A percentile compares a stretch with the other conserved stretches of the same genome.
These are phyloP conservation scores for Fusarium pseudocircinatum DNA, from an alignment of 2,329 filamentous ascomycete species.

Conservation along the genomic window DNA sequence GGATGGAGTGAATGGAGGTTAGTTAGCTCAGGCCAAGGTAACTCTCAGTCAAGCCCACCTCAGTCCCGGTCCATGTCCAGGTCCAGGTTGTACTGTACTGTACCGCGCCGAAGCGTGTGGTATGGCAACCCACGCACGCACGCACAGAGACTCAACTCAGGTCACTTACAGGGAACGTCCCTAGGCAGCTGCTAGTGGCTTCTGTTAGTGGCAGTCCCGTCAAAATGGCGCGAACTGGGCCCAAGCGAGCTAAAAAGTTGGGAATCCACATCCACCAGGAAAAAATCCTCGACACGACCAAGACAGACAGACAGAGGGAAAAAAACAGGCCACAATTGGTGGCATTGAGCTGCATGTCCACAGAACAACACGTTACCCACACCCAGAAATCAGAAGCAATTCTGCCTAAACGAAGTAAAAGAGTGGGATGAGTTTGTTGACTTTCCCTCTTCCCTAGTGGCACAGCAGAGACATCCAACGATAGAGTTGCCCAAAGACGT, in stretches of 20 bases:
- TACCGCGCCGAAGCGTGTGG: slow-evolving; percentile 32
- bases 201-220: slow-evolving; percentile 9
- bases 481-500: slow-evolving; percentile 5
- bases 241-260: slow-evolving; percentile 22
- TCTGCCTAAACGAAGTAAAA: slow-evolving; percentile 6
- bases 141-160: slow-evolving; percentile 8
- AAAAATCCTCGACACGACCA: slow-evolving; percentile 15
- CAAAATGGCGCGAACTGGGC: slow-evolving; percentile 28
- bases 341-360: slow-evolving; percentile 8
- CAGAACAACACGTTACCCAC: slow-evolving; percentile 30
- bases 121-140: background rate
- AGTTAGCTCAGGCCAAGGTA: slow-evolving; percentile 2
- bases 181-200: slow-evolving; percentile 1
- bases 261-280: slow-evolving; percentile 8
- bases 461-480: slow-evolving; percentile 13
- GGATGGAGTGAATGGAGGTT: slow-evolving; percentile 9
- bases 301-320: background rate
- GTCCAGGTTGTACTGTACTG: slow-evolving; percentile 17
- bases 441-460: background rate
- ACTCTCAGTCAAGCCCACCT: background rate
- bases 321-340: slow-evolving; percentile 35
- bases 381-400: slow-evolving; percentile 1
- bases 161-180: slow-evolving; percentile 15
- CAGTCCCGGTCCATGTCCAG: background rate
- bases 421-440: slow-evolving; percentile 8